These are phyloP conservation scores for Coemansia sp. DNA, from an alignment of 192 early-diverging fungal species.

Conservation along the genomic window DNA sequence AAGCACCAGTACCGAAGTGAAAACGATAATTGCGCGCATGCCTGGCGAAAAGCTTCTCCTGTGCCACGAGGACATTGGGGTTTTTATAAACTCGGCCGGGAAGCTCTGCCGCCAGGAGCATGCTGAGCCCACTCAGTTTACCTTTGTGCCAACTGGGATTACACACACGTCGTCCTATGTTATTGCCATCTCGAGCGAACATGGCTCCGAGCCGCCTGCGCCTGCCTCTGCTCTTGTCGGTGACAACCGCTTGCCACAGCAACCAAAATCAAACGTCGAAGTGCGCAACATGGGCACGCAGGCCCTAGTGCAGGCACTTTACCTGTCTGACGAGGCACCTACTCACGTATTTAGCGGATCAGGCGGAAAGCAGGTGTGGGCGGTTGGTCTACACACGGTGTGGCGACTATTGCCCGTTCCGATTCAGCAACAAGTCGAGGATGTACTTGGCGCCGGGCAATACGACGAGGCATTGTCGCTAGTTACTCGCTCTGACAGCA, in stretches of 20 bases:
- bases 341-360: conserved; percentile 52
- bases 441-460: conserved; percentile 63
- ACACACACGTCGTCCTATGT: conserved; percentile 50
- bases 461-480: conserved; percentile 74
- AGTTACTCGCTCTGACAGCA: conserved; percentile 68
- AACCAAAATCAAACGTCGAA: conserved; percentile 59
- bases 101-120: conserved; percentile 47
- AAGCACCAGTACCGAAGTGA: conserved; percentile 18
- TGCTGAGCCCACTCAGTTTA: conserved; percentile 39
- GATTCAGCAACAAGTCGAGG: conserved; percentile 59
- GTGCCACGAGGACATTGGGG: conserved; percentile 48
- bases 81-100: conserved; percentile 43
- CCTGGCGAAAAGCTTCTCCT: conserved; percentile 47
- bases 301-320: conserved; percentile 75
- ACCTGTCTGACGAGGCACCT: conserved; percentile 58
- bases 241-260: background rate
- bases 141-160: conserved; percentile 28
- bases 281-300: conserved; percentile 82
- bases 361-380: conserved; percentile 72
- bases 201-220: background rate
- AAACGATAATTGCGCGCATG: conserved; percentile 46
- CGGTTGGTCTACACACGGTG: conserved; percentile 60
- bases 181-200: conserved; percentile 21
- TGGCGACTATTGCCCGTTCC: conserved; percentile 64
- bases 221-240: background rate